Base-by-base conservation (phyloP, 2,329 filamentous ascomycete species). In the Torrubiellomyces zombiae region DNA sequence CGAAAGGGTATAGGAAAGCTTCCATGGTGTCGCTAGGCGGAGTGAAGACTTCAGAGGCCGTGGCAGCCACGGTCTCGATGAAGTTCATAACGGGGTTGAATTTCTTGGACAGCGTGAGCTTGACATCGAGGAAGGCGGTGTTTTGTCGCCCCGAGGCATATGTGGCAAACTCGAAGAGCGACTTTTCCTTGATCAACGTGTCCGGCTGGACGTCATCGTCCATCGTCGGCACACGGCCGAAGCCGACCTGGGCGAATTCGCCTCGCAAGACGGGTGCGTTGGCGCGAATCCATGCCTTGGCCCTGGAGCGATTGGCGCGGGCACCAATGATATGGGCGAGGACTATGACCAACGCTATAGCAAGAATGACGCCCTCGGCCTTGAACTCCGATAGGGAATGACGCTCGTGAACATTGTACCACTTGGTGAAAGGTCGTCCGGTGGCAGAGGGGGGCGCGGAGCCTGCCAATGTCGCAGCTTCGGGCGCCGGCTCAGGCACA, bases 391-490 rank as follows among this genome's bases (percentile, higher is more conserved):
- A 65, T 31, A 75, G 58, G 14, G 73, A 73, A 43, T 85, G 74
- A 44, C 89, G 82, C 66, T 95, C 85, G 66, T 92, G 89, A 32
- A 95, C 62, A 28, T 83, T 82, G 58, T 95, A 98, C 89, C 89
- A 98, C 60, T 81, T 82, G 25, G 83, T 93, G 52, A 77, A 94
- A 9, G 80, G 78, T 14, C 61, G 56, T 21, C 48, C 52, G 21
- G 62, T 60, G 23, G 54, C 49, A 21, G 56, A 58, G 31, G 64
- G 60, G 16, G 56, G 46, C 24, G 53, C 50, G 20, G 56, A 48
- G 14, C 53, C 51, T 18, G 50, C 52, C 30, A 62, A 49, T 28
- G 60, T 51, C 34, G 61, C 53, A 31, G 59, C 53, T 30, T 53
- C 53, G 21, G 58, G 52, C 23, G 52, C 50, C 24, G 58, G 48